Evolutionary conservation across 208 protist genomes (phyloP), one percentile per base, ranked within the genome.

Genomic region (Trypanosoma rangeli): DNA sequence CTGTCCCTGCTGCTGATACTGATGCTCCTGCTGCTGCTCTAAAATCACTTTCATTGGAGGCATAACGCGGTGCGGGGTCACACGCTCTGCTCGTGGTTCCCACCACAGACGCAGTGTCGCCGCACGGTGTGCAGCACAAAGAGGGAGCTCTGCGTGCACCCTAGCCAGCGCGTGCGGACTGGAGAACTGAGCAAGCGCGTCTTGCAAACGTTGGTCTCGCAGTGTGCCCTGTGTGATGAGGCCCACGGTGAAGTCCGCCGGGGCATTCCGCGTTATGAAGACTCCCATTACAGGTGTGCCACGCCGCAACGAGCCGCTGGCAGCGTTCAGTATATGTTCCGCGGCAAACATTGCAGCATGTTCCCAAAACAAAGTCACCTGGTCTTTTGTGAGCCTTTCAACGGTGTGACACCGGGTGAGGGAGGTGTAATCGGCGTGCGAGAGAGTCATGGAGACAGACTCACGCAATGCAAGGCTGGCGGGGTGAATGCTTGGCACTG

Each of bases 31-130:
- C 1, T 49, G 64, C 26, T 89, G 70, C 35, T 83, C 74, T 22
- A 94, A 22, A 49, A 84, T 74, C 0, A 84, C 71, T 42, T 80
- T 68, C 13, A 94, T 75, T 24, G 79, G 70, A 0, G 88, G 81
- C 57, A 94, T 75, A 0, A 55, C 48, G 12, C 69, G 69, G 44
- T 65, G 55, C 18, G 88, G 85, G 39, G 68, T 80, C 29, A 94
- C 78, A 39, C 88, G 83, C 2, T 56, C 46, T 9, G 50, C 55
- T 26, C 80, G 71, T 24, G 85, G 85, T 22, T 74, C 73, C 88
- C 88, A 94, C 83, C 83, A 85, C 31, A 91, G 13, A 20, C 74
- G 65, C 24, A 94, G 53, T 49, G 68, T 73, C 57, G 74, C 71
- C 5, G 56, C 20, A 33, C 88, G 88, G 26, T 84, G 74, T 9